Conservation (phyloP, 441 rosid species). For the Hypseocharis bilobata region DNA sequence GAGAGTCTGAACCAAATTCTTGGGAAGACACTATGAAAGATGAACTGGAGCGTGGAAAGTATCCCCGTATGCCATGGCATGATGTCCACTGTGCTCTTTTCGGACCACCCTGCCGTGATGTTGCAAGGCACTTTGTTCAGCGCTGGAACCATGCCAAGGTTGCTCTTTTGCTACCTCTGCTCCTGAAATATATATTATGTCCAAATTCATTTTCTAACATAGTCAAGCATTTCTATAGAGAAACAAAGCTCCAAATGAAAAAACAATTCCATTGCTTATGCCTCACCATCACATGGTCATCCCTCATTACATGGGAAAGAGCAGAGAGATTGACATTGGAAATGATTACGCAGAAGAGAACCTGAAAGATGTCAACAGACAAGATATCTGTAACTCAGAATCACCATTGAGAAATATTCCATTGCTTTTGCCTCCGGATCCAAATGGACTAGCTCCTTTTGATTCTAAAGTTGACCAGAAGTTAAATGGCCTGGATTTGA, state of each 20-base stretch:
- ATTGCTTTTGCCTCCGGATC: slow-evolving; percentile 75
- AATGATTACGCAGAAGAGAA: slow-evolving; percentile 36
- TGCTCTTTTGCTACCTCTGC: slow-evolving; percentile 14
- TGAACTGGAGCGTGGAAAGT: slow-evolving; percentile 77
- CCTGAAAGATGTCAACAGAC: slow-evolving; percentile 42
- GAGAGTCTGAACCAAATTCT: slow-evolving; percentile 99
- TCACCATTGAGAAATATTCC: slow-evolving; percentile 86
- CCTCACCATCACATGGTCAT: slow-evolving; percentile 99
- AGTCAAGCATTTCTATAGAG: slow-evolving; percentile 39
- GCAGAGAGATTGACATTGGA: slow-evolving; percentile 40
- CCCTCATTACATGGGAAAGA: slow-evolving; percentile 85
- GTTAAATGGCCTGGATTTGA: slow-evolving; percentile 32
- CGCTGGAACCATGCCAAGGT: slow-evolving; percentile 99
- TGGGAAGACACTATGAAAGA: slow-evolving; percentile 97
- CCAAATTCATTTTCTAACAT: slow-evolving; percentile 2
- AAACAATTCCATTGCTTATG: slow-evolving; percentile 88
- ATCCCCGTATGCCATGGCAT: slow-evolving; percentile 99
- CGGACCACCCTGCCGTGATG: slow-evolving; percentile 97
- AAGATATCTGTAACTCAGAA: slow-evolving; percentile 64
- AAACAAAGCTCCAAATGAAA: slow-evolving; percentile 89
- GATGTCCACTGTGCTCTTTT: slow-evolving; percentile 97
- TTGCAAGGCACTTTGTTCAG: slow-evolving; percentile 95
- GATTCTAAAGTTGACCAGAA: slow-evolving; percentile 35
- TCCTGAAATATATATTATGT: slow-evolving; percentile 2
- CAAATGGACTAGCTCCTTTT: slow-evolving; percentile 38